Percentiles rank a stretch among this genome's conserved stretches.
phyloP scores from a whole-genome alignment of 106 monocot species.

The Dendrobium chrysotoxum region DNA sequence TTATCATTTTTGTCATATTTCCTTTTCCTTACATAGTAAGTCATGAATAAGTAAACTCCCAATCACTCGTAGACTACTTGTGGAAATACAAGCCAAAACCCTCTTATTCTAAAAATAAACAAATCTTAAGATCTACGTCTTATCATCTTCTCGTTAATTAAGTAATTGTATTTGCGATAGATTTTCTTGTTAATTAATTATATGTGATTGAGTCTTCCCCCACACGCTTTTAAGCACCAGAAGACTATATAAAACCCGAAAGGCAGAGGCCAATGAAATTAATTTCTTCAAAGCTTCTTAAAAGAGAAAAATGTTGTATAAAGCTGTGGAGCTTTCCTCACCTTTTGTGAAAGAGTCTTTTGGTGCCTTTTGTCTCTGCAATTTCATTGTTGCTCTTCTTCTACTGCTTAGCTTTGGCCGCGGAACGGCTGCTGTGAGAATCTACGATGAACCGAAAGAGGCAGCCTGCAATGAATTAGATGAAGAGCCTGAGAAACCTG shows the following conservation, averaged over 20 bases:
- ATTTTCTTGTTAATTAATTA: background rate
- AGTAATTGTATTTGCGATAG: background rate
- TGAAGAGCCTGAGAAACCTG: background rate
- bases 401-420: background rate
- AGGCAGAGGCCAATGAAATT: background rate
- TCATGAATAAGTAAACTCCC: slow-evolving; percentile 1
- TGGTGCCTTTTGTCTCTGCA: slow-evolving; percentile 5
- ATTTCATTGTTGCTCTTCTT: slow-evolving; percentile 4
- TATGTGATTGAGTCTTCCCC: background rate
- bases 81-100: background rate
- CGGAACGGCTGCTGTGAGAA: background rate
- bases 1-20: no score
- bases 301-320: background rate
- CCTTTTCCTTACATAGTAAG: background rate
- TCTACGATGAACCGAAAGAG: background rate
- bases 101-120: no score
- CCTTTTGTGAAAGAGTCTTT: background rate
- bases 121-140: background rate
- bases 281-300: background rate
- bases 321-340: background rate
- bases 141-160: background rate
- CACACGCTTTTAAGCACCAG: background rate
- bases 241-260: background rate
- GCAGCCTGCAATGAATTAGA: background rate
- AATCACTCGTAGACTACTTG: background rate